Evolutionary conservation across 169 alveolate species (phyloP).

Genomic region (Perkinsus olseni): DNA sequence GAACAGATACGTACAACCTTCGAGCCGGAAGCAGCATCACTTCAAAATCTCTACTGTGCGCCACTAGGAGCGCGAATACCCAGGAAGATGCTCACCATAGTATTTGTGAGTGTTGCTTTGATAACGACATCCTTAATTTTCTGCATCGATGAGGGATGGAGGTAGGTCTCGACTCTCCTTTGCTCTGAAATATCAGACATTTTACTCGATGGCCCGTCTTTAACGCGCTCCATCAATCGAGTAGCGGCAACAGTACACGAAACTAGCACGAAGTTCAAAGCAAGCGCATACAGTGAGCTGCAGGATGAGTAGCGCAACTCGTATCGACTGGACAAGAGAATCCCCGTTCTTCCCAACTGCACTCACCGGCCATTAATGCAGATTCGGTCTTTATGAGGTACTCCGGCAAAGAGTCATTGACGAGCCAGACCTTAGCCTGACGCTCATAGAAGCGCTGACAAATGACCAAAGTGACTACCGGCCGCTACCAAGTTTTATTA

Average conservation of each 20-base stretch:
- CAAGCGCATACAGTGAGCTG: no score
- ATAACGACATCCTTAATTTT: slow-evolving; percentile 31
- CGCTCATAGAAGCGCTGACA: slow-evolving; percentile 21
- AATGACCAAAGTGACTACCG: background rate
- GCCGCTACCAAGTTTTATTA: background rate
- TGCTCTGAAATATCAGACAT: slow-evolving; percentile 17
- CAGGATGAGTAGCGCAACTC: no score
- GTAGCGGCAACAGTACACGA: no score
- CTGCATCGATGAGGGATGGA: slow-evolving; percentile 26
- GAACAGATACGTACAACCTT: no score
- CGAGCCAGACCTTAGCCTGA: slow-evolving; percentile 33
- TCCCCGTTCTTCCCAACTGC: no score
- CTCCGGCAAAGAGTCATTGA: slow-evolving; percentile 32
- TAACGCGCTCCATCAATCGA: no score
- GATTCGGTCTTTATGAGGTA: slow-evolving; percentile 38
- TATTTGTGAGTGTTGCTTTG: slow-evolving; percentile 16
- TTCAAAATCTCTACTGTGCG: no score
- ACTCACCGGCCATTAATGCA: background rate
- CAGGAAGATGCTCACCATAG: background rate
- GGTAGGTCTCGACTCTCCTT: slow-evolving; percentile 18
- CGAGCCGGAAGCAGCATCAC: no score
- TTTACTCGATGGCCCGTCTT: background rate
- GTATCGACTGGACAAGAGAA: no score
- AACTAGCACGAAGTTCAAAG: no score
- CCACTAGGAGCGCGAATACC: no score